Evolutionary conservation across 2,329 filamentous ascomycete species (phyloP).

Genomic region (Fusarium nygamai): DNA sequence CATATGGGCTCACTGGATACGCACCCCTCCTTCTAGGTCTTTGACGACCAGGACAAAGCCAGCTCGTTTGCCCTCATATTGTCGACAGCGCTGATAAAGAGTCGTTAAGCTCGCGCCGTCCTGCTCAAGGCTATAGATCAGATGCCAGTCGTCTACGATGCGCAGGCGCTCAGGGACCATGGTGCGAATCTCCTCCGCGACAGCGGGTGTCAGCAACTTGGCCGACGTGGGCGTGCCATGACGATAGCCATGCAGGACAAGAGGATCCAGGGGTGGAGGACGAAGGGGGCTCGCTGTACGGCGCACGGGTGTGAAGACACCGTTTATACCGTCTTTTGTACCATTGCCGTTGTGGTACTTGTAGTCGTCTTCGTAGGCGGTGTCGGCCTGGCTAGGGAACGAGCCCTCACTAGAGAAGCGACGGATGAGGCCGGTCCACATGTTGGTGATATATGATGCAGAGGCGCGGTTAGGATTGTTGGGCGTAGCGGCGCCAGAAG

Average conservation of each 20-base stretch:
- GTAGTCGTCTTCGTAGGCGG: constrained; percentile 30
- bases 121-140: constrained; percentile 90
- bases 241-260: constrained; percentile 75
- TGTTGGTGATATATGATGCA: constrained; percentile 46
- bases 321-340: constrained; percentile 63
- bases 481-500: constrained; percentile 41
- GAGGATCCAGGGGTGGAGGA: constrained; percentile 86
- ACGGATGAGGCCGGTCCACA: constrained; percentile 72
- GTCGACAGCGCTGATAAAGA: constrained; percentile 81
- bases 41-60: constrained; percentile 91
- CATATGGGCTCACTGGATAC: constrained; percentile 47
- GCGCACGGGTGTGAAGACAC: constrained; percentile 61
- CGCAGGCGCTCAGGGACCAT: constrained; percentile 88
- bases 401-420: constrained; percentile 67
- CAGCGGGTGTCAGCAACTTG: constrained; percentile 73
- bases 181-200: constrained; percentile 93
- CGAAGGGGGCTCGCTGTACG: constrained; percentile 82
- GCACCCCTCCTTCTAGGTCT: constrained; percentile 78
- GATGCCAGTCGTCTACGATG: constrained; percentile 85
- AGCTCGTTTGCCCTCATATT: constrained; percentile 74
- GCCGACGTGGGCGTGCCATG: constrained; percentile 67
- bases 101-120: constrained; percentile 89
- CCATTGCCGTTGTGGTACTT: constrained; percentile 43
- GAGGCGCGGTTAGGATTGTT: constrained; percentile 37
- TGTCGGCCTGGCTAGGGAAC: constrained; percentile 45